Base-by-base conservation (phyloP, 306 rosid species). In the Sophora flavescens region DNA sequence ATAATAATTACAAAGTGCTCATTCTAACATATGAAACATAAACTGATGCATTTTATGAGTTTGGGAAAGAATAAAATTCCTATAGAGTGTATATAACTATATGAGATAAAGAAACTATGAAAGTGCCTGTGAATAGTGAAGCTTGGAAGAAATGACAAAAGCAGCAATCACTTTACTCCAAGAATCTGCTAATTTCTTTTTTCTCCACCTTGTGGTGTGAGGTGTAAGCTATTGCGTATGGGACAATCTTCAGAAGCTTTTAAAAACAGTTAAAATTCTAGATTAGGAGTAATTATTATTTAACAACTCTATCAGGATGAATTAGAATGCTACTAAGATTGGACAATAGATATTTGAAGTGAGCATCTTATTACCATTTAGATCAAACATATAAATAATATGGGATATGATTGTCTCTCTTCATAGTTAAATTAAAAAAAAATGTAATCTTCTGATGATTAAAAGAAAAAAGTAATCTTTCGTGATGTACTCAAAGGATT, bases 141-240 rank as follows among this genome's bases (percentile, higher is more conserved):
- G 57, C 42, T 77, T 56, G 62, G 68, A 68, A 36, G 79, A 54
- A 78, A 74, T 73, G 48, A 33, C 61, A 36, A 63, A 84, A 63
- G 16, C 56, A 30, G 53, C 78, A 26, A 56, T 75, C 63, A 48
- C 85, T 84, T 81, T 70, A 78, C 76, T 68, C 58, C 35, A 77
- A 73, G 85, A 81, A 81, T 73, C 81, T 68, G 28, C 47, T 58
- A 35, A 72, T 63, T 77, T 77, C 77, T 81, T 68, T 48, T 60
- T 54, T 67, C 76, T 78, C 79, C 78, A 77, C 85, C 63, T 56
- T 58, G 63, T 59, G 32, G 81, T 60, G 72, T 81, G 64, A 81
- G 60, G 51, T 68, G 75, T 33, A 84, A 84, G 78, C 68, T 60
- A 77, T 72, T 67, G 54, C 75, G 78, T 81, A 76, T 51, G 79